Evolutionary conservation across 2,329 filamentous ascomycete species (phyloP).

Genomic region (Ambrosiella beaveri): DNA sequence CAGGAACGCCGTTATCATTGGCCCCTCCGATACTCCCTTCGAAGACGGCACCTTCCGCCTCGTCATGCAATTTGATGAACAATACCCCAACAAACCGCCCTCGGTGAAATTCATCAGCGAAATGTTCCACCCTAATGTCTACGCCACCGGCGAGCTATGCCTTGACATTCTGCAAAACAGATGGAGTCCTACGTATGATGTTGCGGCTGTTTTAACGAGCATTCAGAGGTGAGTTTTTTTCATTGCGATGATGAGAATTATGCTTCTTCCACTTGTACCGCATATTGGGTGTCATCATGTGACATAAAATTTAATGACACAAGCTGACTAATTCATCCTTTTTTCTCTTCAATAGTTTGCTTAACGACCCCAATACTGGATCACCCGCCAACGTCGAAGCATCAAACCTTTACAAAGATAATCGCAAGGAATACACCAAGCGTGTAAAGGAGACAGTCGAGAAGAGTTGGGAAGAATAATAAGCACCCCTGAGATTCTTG

Average conservation of each 20-base stretch:
- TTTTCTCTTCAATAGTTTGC: conserved; percentile 39
- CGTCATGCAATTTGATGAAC: conserved; percentile 98
- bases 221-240: conserved; percentile 60
- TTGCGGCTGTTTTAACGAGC: conserved; percentile 89
- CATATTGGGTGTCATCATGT: too few species aligned
- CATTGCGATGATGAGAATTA: background rate
- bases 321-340: background rate
- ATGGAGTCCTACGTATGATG: conserved; percentile 98
- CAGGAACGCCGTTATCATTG: conserved; percentile 98
- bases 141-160: conserved; percentile 89
- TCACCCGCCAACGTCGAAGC: conserved; percentile 96
- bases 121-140: conserved; percentile 99
- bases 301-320: too few species aligned
- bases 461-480: conserved; percentile 93
- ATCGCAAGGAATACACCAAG: conserved; percentile 91
- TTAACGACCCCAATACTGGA: conserved; percentile 97
- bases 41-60: conserved; percentile 96
- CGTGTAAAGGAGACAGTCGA: conserved; percentile 90
- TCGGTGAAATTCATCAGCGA: conserved; percentile 96
- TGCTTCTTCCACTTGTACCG: too few species aligned
- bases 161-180: conserved; percentile 93
- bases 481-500: background rate
- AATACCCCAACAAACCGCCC: conserved; percentile 95
- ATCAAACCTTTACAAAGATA: conserved; percentile 96
- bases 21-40: conserved; percentile 89